These are phyloP conservation scores for Boletus reticulatus DNA, from an alignment of 768 basidiomycete species.

Conservation along the genomic window DNA sequence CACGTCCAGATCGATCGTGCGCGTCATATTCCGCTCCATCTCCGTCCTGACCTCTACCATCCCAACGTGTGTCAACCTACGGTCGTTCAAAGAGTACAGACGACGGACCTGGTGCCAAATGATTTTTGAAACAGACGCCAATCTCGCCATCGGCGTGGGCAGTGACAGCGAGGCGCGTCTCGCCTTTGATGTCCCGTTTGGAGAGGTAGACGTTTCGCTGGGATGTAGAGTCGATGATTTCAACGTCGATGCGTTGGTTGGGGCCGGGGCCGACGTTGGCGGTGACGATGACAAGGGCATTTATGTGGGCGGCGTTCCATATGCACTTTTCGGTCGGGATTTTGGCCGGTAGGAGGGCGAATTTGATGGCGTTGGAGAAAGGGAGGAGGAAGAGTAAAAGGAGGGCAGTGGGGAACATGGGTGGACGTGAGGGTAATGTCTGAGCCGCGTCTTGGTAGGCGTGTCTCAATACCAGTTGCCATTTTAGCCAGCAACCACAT, in stretches of 20 bases:
- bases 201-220: conserved; percentile 87
- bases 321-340: conserved; percentile 84
- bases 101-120: conserved; percentile 59
- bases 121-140: conserved; percentile 92
- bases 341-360: conserved; percentile 66
- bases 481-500: too few species aligned
- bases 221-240: conserved; percentile 86
- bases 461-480: too few species aligned
- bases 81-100: not conserved
- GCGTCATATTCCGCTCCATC: conserved; percentile 48
- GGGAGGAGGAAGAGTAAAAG: conserved; percentile 28
- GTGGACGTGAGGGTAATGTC: not conserved
- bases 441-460: too few species aligned
- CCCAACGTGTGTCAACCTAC: too few species aligned
- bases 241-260: conserved; percentile 86
- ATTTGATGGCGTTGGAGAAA: conserved; percentile 72
- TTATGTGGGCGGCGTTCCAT: conserved; percentile 88
- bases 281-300: conserved; percentile 92
- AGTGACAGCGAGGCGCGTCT: conserved; percentile 92
- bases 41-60: conserved; percentile 46
- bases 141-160: conserved; percentile 92
- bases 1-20: conserved; percentile 89
- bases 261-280: conserved; percentile 81
- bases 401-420: conserved; percentile 8
- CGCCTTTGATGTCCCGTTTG: conserved; percentile 84